Evolutionary conservation across 495 filamentous ascomycete species (phyloP), one percentile per base, ranked within the genome.

Genomic region (Penicillium paradoxum): DNA sequence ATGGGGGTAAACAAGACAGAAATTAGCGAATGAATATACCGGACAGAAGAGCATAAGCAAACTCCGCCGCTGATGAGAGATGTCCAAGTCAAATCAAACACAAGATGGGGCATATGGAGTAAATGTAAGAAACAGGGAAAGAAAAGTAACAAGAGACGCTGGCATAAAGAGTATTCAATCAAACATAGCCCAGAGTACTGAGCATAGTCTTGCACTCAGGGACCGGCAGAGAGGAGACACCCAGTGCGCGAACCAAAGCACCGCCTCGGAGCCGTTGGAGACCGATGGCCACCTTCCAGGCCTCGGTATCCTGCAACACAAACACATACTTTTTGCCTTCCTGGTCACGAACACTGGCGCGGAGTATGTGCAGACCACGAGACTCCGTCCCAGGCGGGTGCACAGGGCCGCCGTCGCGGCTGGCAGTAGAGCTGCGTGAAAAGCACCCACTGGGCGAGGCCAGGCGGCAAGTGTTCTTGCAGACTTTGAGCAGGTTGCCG

Each of bases 251-350:
- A 17, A 83, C 83, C 59, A 88, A 85, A 19, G 80, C 79, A 6
- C 93, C 90, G 39, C 79, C 75, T 37, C 86, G 73, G 45, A 98
- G 73, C 19, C 82, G 76, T 67, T 89, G 83, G 53, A 98, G 68
- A 9, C 90, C 90, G 19, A 88, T 78, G 1, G 86, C 84, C 29
- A 98, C 83, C 73, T 98, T 98, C 93, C 93, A 97, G 14, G 84
- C 88, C 66, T 98, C 91, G 30, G 85, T 82, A 62, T 92, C 86
- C 24, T 79, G 75, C 15, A 96, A 63, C 2, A 97, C 76, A 63
- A 96, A 97, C 44, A 96, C 77, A 60, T 87, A 95, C 38, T 83
- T 77, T 64, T 87, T 88, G 24, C 85, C 87, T 49, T 96, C 90
- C 46, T 88, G 83, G 65, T 97, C 93, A 24, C 90, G 78, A 33